These are phyloP conservation scores for Russula dissimulans DNA, from an alignment of 768 basidiomycete species.

Conservation along the genomic window DNA sequence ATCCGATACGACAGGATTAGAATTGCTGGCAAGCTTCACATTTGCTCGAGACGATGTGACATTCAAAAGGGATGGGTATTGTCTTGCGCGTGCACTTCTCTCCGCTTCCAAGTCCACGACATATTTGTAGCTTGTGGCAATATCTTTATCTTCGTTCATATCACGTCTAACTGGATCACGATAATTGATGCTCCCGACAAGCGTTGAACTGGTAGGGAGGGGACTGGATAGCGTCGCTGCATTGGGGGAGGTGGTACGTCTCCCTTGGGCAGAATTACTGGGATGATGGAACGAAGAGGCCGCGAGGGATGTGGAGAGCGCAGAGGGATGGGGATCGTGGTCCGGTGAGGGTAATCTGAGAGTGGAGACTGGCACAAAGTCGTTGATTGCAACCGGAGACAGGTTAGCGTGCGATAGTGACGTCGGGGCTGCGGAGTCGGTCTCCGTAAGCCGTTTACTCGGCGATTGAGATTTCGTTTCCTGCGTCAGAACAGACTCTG, in stretches of 20 bases:
- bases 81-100: constrained; percentile 11
- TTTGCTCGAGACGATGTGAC: constrained; percentile 1
- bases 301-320: constrained; percentile 62
- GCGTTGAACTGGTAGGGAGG: constrained; percentile 8
- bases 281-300: constrained; percentile 50
- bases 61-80: constrained; percentile 7
- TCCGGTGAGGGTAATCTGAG: constrained; percentile 32
- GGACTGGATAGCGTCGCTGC: constrained; percentile 4
- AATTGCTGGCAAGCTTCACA: constrained; percentile 16
- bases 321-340: constrained; percentile 37
- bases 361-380: constrained; percentile 45
- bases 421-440: background rate
- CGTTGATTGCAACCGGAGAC: constrained; percentile 35
- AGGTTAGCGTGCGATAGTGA: constrained; percentile 4
- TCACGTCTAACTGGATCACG: constrained; percentile 37
- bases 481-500: constrained; percentile 36
- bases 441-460: background rate
- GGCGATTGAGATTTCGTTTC: constrained; percentile 25
- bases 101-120: constrained; percentile 37
- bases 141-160: constrained; percentile 39
- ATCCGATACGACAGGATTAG: background rate
- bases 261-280: constrained; percentile 26
- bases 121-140: constrained; percentile 40
- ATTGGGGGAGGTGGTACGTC: constrained; percentile 13
- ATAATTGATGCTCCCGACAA: constrained; percentile 6